These are phyloP conservation scores for Daldinia concentrica DNA, from an alignment of 495 filamentous ascomycete species.

Conservation along the genomic window DNA sequence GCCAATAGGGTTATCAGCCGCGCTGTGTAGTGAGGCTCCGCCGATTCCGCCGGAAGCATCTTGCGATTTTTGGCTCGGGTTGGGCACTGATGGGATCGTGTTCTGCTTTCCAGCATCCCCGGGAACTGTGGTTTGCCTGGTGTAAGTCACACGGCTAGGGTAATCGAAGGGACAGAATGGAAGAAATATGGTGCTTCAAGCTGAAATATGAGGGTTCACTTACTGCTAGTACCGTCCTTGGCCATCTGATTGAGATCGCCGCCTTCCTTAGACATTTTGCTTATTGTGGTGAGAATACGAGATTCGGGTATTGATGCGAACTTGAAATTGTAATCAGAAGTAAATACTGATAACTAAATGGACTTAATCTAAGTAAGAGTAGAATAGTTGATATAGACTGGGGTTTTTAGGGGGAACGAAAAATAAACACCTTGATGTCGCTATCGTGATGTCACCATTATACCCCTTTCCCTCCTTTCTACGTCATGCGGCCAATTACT, in stretches of 20 bases:
- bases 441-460: constrained; percentile 43
- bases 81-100: constrained; percentile 65
- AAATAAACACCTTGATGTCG: constrained; percentile 28
- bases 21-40: constrained; percentile 27
- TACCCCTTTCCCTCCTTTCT: constrained; percentile 17
- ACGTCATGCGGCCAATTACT: constrained; percentile 20
- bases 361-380: not conserved
- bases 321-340: too few species aligned
- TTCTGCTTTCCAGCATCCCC: constrained; percentile 62
- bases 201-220: not conserved
- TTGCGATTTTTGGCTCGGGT: constrained; percentile 56
- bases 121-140: constrained; percentile 48
- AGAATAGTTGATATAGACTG: not conserved
- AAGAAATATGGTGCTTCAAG: not conserved
- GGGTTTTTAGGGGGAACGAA: not conserved
- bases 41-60: constrained; percentile 45
- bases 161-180: not conserved
- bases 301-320: not conserved
- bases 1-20: constrained; percentile 39
- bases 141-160: not conserved
- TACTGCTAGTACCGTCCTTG: constrained; percentile 55
- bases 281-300: not conserved
- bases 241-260: constrained; percentile 63
- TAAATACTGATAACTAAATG: too few species aligned
- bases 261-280: constrained; percentile 43